Percentiles rank a stretch among this genome's conserved stretches.
These are phyloP conservation scores for Iberis pinnata DNA, from an alignment of 345 rosid species.

Conservation along the genomic window DNA sequence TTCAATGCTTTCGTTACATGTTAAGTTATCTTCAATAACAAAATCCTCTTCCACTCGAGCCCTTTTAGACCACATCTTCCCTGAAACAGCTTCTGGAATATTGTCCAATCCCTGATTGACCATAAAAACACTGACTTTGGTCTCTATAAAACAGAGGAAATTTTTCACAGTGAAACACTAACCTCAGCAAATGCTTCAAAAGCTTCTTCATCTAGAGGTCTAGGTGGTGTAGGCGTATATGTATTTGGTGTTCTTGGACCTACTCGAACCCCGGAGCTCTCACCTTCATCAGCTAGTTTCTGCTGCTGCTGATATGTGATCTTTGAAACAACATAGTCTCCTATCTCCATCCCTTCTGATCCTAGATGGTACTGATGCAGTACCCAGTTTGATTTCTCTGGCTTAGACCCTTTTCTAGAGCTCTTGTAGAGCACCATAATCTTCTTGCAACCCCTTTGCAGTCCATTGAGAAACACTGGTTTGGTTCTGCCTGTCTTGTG, in stretches of 20 bases:
- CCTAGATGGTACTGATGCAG: slow-evolving; percentile 93
- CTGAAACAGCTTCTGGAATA: slow-evolving; percentile 29
- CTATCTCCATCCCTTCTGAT: slow-evolving; percentile 57
- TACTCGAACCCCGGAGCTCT: slow-evolving; percentile 33
- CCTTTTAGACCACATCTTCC: slow-evolving; percentile 50
- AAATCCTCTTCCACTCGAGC: slow-evolving; percentile 48
- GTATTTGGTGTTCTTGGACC: slow-evolving; percentile 72
- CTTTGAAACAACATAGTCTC: slow-evolving; percentile 73
- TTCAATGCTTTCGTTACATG: slow-evolving; percentile 43
- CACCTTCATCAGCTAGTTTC: slow-evolving; percentile 44
- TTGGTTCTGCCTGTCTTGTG: slow-evolving; percentile 95
- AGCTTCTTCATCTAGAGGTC: slow-evolving; percentile 28
- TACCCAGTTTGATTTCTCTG: slow-evolving; percentile 77
- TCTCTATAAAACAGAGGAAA: not conserved
- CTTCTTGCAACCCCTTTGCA: slow-evolving; percentile 72
- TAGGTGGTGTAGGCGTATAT: slow-evolving; percentile 54
- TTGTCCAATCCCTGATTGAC: slow-evolving; percentile 35
- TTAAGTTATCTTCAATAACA: slow-evolving; percentile 43
- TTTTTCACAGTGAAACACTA: not conserved
- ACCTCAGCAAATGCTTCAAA: slow-evolving; percentile 26
- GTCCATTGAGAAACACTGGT: slow-evolving; percentile 49
- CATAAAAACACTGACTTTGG: not conserved
- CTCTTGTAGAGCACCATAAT: slow-evolving; percentile 86
- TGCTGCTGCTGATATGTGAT: slow-evolving; percentile 58
- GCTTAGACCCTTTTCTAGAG: slow-evolving; percentile 60